A percentile compares a stretch with the other conserved stretches of the same genome.
Conservation (phyloP, 2,329 filamentous ascomycete species). For the Claviceps humidiphila region DNA sequence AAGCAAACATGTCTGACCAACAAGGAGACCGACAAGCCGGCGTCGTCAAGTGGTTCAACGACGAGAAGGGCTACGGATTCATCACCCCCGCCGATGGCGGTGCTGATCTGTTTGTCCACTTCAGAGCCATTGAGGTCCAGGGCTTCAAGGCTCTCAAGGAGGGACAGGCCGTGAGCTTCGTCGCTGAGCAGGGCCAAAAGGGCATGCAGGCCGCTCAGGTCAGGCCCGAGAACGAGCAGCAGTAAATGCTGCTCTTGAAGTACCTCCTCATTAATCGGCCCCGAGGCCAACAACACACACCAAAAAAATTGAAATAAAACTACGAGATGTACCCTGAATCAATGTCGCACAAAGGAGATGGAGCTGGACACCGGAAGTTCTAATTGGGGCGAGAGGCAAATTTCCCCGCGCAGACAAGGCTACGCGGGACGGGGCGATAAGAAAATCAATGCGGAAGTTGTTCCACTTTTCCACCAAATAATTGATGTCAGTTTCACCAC, state of each 20-base stretch:
- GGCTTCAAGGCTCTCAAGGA: slow-evolving; percentile 11
- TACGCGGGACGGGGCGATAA: background rate
- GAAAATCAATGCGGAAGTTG: slow-evolving; percentile 1
- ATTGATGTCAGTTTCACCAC: slow-evolving; percentile 3
- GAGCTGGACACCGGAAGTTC: background rate
- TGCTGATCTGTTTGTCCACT: slow-evolving; percentile 9
- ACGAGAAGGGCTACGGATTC: slow-evolving; percentile 12
- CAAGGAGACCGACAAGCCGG: slow-evolving; percentile 7
- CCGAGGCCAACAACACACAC: background rate
- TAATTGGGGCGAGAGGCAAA: background rate
- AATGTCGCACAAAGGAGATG: background rate
- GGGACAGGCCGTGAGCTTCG: slow-evolving; percentile 7
- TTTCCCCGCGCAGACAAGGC: background rate
- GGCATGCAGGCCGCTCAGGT: slow-evolving; percentile 13
- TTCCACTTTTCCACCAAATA: slow-evolving; percentile 3
- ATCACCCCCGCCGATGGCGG: slow-evolving; percentile 6
- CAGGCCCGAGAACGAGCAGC: slow-evolving; percentile 8
- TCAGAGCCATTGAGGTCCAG: slow-evolving; percentile 7
- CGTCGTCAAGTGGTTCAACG: slow-evolving; percentile 11
- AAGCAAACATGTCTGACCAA: slow-evolving; percentile 7
- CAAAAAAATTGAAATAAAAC: background rate
- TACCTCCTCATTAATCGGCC: background rate
- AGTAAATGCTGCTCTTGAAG: background rate
- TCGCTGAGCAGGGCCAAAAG: slow-evolving; percentile 8
- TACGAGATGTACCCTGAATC: background rate